Evolutionary conservation across 2,329 filamentous ascomycete genomes (phyloP).

Genomic region (Coniella vitis): DNA sequence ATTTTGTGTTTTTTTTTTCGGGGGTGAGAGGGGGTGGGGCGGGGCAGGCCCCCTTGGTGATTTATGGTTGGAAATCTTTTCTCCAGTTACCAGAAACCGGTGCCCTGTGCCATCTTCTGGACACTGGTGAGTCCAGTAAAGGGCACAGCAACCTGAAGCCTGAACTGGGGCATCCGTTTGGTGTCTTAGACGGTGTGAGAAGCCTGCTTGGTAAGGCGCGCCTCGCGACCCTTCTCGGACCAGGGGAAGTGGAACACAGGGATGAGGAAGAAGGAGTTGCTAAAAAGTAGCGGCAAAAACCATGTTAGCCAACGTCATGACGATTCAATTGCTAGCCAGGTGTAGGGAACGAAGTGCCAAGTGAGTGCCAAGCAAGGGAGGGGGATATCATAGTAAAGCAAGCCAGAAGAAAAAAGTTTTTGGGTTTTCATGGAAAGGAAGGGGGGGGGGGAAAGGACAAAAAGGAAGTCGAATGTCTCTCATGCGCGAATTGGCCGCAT

Average conservation of each 20-base stretch:
- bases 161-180: background rate
- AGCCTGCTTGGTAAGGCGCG: constrained; percentile 44
- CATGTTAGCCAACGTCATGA: constrained; percentile 10
- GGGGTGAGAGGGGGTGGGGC: too few species aligned
- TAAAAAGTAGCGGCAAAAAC: constrained; percentile 26
- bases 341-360: constrained; percentile 6
- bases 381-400: background rate
- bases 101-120: too few species aligned
- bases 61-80: too few species aligned
- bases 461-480: too few species aligned
- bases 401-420: too few species aligned
- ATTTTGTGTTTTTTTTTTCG: too few species aligned
- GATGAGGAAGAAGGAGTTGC: constrained; percentile 83
- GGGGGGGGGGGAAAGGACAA: background rate
- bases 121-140: too few species aligned
- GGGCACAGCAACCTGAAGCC: too few species aligned
- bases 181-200: constrained; percentile 27
- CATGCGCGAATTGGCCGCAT: too few species aligned
- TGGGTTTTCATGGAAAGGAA: background rate
- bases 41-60: too few species aligned
- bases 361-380: background rate
- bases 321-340: background rate
- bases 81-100: too few species aligned
- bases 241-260: constrained; percentile 94
- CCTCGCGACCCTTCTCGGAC: constrained; percentile 68